Conservation (phyloP, 306 rosid genomes). For the Sphenostylis stenocarpa region DNA sequence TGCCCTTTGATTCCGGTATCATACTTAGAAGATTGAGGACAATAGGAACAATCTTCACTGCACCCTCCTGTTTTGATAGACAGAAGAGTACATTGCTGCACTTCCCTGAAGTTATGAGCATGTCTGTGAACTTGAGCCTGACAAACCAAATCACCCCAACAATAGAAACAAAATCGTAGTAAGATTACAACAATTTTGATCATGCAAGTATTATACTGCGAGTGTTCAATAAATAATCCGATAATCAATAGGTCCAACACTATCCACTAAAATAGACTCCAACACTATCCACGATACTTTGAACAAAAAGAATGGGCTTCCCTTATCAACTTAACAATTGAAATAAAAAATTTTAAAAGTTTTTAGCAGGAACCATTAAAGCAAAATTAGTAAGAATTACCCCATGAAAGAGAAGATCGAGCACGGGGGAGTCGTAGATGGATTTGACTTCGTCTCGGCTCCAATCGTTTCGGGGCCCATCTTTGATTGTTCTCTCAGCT, state of each 20-base stretch:
- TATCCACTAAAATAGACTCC: too few species aligned
- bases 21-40: slow-evolving; percentile 94
- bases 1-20: slow-evolving; percentile 84
- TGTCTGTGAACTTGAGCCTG: slow-evolving; percentile 97
- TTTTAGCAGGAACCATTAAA: background rate
- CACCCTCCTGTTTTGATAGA: slow-evolving; percentile 98
- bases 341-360: background rate
- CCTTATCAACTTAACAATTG: background rate
- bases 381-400: slow-evolving; percentile 29
- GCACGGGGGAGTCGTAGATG: slow-evolving; percentile 76
- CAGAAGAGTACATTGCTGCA: slow-evolving; percentile 94
- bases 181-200: background rate
- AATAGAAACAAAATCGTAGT: background rate
- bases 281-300: background rate
- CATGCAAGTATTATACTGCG: background rate
- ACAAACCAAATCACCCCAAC: background rate
- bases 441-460: slow-evolving; percentile 62
- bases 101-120: slow-evolving; percentile 92
- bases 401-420: slow-evolving; percentile 97
- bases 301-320: background rate
- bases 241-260: too few species aligned
- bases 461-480: slow-evolving; percentile 87
- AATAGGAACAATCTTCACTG: slow-evolving; percentile 96
- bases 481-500: slow-evolving; percentile 63
- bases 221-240: background rate